Evolutionary conservation across 805 yeast species (phyloP).

Genomic region (Lachancea mirantina): DNA sequence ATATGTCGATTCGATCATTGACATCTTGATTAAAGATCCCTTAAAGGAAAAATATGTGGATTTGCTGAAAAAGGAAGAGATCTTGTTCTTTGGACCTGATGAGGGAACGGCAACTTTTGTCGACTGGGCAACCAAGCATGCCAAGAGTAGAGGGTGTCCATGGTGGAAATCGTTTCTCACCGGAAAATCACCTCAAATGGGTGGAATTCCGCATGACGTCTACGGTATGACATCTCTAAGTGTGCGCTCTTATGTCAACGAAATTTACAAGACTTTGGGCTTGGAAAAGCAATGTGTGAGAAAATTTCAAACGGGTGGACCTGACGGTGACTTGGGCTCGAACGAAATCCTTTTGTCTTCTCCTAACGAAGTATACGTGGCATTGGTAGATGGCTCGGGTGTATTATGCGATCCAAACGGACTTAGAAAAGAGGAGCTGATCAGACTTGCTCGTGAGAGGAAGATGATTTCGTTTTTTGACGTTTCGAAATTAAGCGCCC

Average conservation of each 20-base stretch:
- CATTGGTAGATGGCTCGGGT: slow-evolving; percentile 92
- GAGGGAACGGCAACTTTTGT: slow-evolving; percentile 95
- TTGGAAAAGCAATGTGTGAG: slow-evolving; percentile 51
- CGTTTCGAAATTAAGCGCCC: slow-evolving; percentile 52
- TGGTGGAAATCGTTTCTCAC: slow-evolving; percentile 99
- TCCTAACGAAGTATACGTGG: slow-evolving; percentile 71
- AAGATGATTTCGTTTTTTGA: slow-evolving; percentile 68
- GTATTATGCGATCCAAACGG: slow-evolving; percentile 90
- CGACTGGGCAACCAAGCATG: slow-evolving; percentile 96
- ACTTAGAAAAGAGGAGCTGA: slow-evolving; percentile 68
- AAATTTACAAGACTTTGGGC: slow-evolving; percentile 71
- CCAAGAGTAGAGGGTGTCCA: slow-evolving; percentile 83
- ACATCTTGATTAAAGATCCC: slow-evolving; percentile 73
- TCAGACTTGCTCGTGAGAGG: slow-evolving; percentile 71
- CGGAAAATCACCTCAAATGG: slow-evolving; percentile 84
- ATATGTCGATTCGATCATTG: slow-evolving; percentile 86
- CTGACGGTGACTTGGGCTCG: slow-evolving; percentile 96
- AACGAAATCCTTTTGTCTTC: slow-evolving; percentile 86
- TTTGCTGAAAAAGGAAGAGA: slow-evolving; percentile 75
- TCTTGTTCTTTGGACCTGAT: slow-evolving; percentile 97
- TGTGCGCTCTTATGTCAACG: slow-evolving; percentile 85
- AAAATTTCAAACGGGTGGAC: slow-evolving; percentile 97
- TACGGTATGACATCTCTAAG: slow-evolving; percentile 97
- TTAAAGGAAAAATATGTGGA: slow-evolving; percentile 81
- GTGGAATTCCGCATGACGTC: slow-evolving; percentile 97